Evolutionary conservation across 805 yeast species (phyloP), one percentile per base, ranked within the genome.

Genomic region (Candida palmyrensis): DNA sequence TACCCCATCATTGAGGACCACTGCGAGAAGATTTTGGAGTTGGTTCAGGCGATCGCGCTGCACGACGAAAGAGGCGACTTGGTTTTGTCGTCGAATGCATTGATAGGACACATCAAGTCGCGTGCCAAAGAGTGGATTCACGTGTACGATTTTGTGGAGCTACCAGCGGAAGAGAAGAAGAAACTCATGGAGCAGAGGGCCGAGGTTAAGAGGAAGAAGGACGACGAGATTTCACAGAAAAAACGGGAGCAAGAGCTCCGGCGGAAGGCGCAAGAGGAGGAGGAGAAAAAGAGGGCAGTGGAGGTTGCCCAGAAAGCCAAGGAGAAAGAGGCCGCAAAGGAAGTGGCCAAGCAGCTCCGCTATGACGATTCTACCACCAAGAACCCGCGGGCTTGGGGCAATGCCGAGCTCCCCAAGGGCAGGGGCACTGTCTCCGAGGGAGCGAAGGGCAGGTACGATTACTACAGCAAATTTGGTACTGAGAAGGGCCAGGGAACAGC

Each of bases 11-110:
- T 84, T 10, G 78, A 77, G 32, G 77, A 71, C 18, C 89, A 84
- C 36, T 79, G 87, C 21, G 76, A 73, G 35, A 37, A 48, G 5
- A 48, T 88, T 2, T 54, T 69, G 6, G 58, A 53, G 4, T 55
- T 66, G 8, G 59, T 89, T 21, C 67, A 73, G 19, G 44, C 48
- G 1, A 73, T 83, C 14, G 48, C 74, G 6, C 40, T 53, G 4
- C 48, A 53, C 0, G 97, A 89, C 41, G 50, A 59, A 3, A 71
- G 97, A 42, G 89, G 84, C 35, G 97, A 89, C 55, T 68, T 89
- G 45, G 82, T 76, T 47, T 61, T 89, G 22, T 80, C 96, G 1
- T 77, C 87, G 0, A 76, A 69, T 52, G 89, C 92, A 2, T 64
- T 83, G 33, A 59, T 74, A 32, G 89, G 87, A 0, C 79, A 79